Evolutionary conservation across 306 rosid species (phyloP).

Genomic region (Trifolium fragiferum): DNA sequence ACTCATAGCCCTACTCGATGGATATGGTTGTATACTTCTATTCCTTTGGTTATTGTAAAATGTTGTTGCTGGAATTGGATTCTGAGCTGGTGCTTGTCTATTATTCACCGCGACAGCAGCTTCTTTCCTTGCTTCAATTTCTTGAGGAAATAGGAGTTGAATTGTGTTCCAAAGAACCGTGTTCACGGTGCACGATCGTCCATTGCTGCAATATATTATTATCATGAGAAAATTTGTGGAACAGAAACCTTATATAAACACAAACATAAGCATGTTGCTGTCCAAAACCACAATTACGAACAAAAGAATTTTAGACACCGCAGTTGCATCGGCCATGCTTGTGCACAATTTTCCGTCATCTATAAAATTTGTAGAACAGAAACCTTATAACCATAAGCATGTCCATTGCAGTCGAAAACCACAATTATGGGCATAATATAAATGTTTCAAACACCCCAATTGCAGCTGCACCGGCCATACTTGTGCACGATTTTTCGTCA

Average conservation of each 20-base stretch:
- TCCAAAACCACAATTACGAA: not conserved
- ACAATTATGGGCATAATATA: not conserved
- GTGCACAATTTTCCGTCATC: not conserved
- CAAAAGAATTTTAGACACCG: not conserved
- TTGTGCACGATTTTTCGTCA: not conserved
- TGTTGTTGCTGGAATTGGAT: constrained; percentile 52
- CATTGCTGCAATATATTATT: constrained; percentile 59
- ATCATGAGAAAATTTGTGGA: not conserved
- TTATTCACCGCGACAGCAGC: constrained; percentile 50
- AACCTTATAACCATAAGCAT: too few relatives aligned
- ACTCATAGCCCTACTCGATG: constrained; percentile 47
- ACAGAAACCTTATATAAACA: too few relatives aligned
- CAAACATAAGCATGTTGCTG: too few relatives aligned
- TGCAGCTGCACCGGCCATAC: not conserved
- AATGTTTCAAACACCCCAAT: not conserved
- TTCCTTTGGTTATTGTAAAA: constrained; percentile 52
- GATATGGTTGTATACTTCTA: constrained; percentile 34
- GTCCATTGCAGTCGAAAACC: too few relatives aligned
- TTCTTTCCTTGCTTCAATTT: constrained; percentile 80
- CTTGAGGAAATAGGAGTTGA: constrained; percentile 89
- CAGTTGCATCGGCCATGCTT: not conserved
- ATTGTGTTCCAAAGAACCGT: constrained; percentile 98
- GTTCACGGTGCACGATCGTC: constrained; percentile 87
- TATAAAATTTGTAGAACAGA: too few relatives aligned
- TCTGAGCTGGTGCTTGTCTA: constrained; percentile 41